Percentiles rank a stretch among this genome's conserved stretches.
Evolutionary conservation across 1,284 basidiomycete species (phyloP).

Genomic region (Baeospora myosura): DNA sequence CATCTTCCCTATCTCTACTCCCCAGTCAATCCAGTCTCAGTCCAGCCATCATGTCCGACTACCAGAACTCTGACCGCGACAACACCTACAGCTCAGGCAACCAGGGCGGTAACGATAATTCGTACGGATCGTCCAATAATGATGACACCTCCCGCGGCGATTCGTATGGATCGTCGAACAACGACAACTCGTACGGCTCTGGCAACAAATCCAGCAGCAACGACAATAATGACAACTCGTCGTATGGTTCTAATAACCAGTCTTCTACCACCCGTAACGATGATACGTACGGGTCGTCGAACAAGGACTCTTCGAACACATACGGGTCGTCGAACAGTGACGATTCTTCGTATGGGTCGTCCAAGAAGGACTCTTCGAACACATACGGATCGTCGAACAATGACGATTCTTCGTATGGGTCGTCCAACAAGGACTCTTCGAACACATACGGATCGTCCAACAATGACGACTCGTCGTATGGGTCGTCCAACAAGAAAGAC

Average conservation of each 20-base stretch:
- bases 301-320: conserved; percentile 12
- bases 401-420: conserved; percentile 6
- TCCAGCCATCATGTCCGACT: no score
- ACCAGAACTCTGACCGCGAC: neutral
- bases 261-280: conserved; percentile 4
- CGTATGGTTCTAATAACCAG: conserved; percentile 17
- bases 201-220: neutral
- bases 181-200: conserved; percentile 14
- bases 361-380: conserved; percentile 13
- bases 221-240: neutral
- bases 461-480: conserved; percentile 15
- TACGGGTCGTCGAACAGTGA: conserved; percentile 19
- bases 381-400: conserved; percentile 4
- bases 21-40: no score
- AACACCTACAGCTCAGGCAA: neutral
- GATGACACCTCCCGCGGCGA: conserved; percentile 9
- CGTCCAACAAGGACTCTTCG: conserved; percentile 6
- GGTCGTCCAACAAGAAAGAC: conserved; percentile 14
- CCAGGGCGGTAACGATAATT: conserved; percentile 2
- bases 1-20: neutral
- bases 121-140: conserved; percentile 13
- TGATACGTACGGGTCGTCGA: conserved; percentile 8
- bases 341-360: conserved; percentile 7
- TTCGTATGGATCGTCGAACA: conserved; percentile 18
- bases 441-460: conserved; percentile 13